Base-by-base conservation (phyloP, 495 filamentous ascomycete genomes). In the Neurospora sp. region DNA sequence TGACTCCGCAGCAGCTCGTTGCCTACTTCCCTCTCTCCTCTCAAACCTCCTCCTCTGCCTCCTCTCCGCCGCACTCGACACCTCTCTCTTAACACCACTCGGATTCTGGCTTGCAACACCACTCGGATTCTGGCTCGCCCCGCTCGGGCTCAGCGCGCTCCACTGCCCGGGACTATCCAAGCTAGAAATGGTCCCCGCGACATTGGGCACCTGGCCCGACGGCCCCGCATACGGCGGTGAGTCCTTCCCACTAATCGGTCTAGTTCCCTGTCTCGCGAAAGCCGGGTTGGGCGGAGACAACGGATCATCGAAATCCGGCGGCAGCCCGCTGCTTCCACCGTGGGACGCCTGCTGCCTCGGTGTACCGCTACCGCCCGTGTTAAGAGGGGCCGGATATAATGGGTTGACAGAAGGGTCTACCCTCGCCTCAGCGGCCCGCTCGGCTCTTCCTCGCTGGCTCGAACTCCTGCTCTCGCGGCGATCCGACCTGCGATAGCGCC, bases 151-250 rank as follows among this genome's bases (percentile, higher is more conserved):
- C 76, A 83, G 71, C 3, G 77, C 82, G 73, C 83, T 84, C 41
- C 75, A 37, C 2, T 70, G 71, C 3, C 18, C 76, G n/a, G 78
- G 75, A 69, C 76, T 79, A n/a, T 48, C 82, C 18, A 85, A 73
- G 71, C 80, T 86, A 68, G 84, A 85, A 37, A 85, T 71, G 12
- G 83, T 87, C 42, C 76, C 75, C 3, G 70, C 79, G 3, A 78
- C 78, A 38, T 76, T 71, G 0, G 79, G 79, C n/a, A 74, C 75
- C 20, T 77, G 74, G 4, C 76, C 78, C 39, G 84, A 82, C 72
- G 82, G 81, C 8, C 84, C 83, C 35, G 84, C 85, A 75, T 87
- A 88, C 72, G 88, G 88, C 27, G 86, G 85, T 61, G 83, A 86
- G 76, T 88, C 87, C 75, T 88, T 88, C 9, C 72, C 44, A 20